A percentile compares a stretch with the other conserved stretches of the same genome.
Conservation (phyloP, 176 grass and related monocot species). For the Pharus latifolius region DNA sequence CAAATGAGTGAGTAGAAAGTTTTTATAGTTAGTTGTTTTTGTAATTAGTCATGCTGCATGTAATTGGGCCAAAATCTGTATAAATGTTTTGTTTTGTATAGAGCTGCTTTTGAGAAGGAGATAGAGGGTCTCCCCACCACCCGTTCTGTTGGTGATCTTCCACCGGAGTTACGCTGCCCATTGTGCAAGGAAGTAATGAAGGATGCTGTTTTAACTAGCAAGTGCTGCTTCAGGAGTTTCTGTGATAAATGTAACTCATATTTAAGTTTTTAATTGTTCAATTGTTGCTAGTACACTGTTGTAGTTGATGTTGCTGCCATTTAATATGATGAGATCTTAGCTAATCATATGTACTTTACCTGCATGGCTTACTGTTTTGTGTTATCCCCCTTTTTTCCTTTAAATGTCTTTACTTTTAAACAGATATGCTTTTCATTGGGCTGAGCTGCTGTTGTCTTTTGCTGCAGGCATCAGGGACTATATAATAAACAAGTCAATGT, state of each 20-base stretch:
- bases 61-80: not conserved
- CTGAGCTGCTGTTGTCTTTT: slow-evolving; percentile 25
- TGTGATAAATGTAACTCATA: slow-evolving; percentile 92
- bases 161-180: slow-evolving; percentile 74
- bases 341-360: not conserved
- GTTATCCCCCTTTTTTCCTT: not conserved
- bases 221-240: slow-evolving; percentile 98
- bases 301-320: not conserved
- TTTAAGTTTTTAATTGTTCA: not conserved
- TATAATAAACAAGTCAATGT: slow-evolving; percentile 71
- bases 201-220: slow-evolving; percentile 98
- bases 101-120: slow-evolving; percentile 98
- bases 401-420: slow-evolving; percentile 5
- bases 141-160: slow-evolving; percentile 60
- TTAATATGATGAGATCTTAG: too few relatives aligned
- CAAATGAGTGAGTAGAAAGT: slow-evolving; percentile 73
- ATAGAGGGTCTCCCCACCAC: slow-evolving; percentile 86
- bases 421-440: not conserved
- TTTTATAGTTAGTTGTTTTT: not conserved
- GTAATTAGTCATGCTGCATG: not conserved
- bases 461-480: slow-evolving; percentile 80
- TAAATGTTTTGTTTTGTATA: slow-evolving; percentile 26
- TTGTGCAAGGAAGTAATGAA: slow-evolving; percentile 99
- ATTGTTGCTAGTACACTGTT: not conserved
- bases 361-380: not conserved